Conservation (phyloP, 768 basidiomycete species). For the Pisolithus marmoratus region DNA sequence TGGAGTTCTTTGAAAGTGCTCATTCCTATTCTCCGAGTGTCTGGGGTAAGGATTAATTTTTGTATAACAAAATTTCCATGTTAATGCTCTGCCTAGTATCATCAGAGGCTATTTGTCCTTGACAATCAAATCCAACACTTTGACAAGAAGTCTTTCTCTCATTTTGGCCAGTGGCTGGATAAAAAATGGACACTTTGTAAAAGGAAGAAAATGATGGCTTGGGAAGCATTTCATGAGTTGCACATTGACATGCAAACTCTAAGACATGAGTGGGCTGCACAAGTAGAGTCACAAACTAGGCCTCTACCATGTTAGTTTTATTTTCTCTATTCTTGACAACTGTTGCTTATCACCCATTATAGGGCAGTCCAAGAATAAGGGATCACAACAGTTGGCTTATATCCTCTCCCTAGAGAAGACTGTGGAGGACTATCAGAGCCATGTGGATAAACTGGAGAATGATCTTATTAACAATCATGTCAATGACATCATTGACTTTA, state of each 20-base stretch:
- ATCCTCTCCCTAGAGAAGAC: constrained; percentile 2
- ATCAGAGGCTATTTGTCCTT: constrained; percentile 7
- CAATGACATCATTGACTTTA: neutral
- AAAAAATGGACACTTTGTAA: neutral
- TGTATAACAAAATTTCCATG: neutral
- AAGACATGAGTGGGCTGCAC: neutral
- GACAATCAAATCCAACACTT: constrained; percentile 6
- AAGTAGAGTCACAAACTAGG: constrained; percentile 1
- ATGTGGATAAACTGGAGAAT: neutral
- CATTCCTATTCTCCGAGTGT: constrained; percentile 11
- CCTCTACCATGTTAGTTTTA: constrained; percentile 1
- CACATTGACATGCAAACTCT: neutral
- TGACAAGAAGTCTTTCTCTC: neutral
- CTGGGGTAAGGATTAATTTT: constrained; percentile 13
- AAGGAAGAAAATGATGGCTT: neutral
- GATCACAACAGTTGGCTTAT: neutral
- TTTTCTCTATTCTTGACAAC: neutral
- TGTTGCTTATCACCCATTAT: neutral
- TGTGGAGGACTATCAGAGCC: neutral
- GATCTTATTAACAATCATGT: neutral
- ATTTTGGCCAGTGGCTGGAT: constrained; percentile 5
- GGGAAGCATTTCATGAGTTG: neutral
- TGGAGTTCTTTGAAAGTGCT: constrained; percentile 20
- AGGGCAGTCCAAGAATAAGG: constrained; percentile 2
- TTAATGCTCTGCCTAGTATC: constrained; percentile 1